Evolutionary conservation across 2,329 filamentous ascomycete genomes (phyloP).

Genomic region (Xylaria sp.): DNA sequence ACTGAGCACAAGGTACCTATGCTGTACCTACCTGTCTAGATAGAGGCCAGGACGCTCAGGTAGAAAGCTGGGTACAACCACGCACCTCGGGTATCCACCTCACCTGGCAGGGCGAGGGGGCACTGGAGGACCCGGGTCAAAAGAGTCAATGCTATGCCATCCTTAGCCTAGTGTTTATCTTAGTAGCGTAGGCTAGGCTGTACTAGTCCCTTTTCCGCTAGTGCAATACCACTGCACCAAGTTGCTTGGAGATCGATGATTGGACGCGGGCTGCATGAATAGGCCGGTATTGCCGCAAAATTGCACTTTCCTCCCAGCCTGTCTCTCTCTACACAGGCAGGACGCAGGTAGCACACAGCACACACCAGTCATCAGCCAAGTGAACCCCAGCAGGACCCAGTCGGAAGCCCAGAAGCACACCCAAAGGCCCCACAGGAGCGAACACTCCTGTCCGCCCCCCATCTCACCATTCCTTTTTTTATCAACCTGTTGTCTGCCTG

Average conservation of each 20-base stretch:
- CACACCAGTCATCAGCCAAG: background rate
- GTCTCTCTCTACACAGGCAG: background rate
- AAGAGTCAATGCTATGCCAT: slow-evolving; percentile 15
- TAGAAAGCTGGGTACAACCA: background rate
- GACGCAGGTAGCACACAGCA: no score
- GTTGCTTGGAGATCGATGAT: slow-evolving; percentile 11
- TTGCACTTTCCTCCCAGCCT: slow-evolving; percentile 38
- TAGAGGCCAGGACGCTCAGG: background rate
- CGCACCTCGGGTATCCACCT: slow-evolving; percentile 1
- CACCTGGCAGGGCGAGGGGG: background rate
- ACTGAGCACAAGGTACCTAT: background rate
- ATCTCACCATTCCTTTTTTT: slow-evolving; percentile 24
- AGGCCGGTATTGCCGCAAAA: slow-evolving; percentile 40
- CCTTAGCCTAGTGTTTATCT: slow-evolving; percentile 19
- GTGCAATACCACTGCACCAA: slow-evolving; percentile 17
- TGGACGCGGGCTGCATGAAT: slow-evolving; percentile 20
- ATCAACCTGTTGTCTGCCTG: slow-evolving; percentile 21
- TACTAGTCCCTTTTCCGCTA: slow-evolving; percentile 28
- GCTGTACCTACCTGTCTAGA: background rate
- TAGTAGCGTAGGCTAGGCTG: slow-evolving; percentile 18
- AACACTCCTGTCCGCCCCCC: slow-evolving; percentile 12
- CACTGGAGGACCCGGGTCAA: slow-evolving; percentile 13
- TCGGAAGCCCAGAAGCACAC: slow-evolving; percentile 12
- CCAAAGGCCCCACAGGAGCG: background rate
- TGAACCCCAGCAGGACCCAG: background rate